These are phyloP conservation scores for Zoysia matrella DNA, from an alignment of 202 grass and related monocot genomes.

Conservation along the genomic window DNA sequence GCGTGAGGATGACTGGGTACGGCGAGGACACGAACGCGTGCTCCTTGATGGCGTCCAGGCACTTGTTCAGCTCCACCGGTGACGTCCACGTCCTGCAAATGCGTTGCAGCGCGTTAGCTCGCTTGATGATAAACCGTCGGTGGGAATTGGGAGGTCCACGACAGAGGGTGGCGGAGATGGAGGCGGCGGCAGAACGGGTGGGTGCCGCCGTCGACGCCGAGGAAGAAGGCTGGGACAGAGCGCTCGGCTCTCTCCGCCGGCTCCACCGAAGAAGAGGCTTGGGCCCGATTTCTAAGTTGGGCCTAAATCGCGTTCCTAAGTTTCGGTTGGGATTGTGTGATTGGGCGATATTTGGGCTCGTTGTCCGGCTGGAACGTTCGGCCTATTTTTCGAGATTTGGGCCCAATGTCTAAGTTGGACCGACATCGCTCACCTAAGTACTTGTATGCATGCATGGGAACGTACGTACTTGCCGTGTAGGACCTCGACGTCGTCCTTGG, in stretches of 20 bases:
- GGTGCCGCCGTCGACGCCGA: too few relatives aligned
- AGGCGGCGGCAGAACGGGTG: too few relatives aligned
- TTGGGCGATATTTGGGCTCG: background rate
- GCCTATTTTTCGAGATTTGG: background rate
- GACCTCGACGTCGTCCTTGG: constrained; percentile 65
- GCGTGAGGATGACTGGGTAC: constrained; percentile 88
- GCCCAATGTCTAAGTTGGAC: too few relatives aligned
- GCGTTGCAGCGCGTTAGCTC: background rate
- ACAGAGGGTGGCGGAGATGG: too few relatives aligned
- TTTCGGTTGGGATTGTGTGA: background rate
- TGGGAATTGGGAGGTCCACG: too few relatives aligned
- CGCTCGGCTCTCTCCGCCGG: too few relatives aligned
- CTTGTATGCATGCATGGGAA: too few relatives aligned
- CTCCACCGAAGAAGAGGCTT: too few relatives aligned
- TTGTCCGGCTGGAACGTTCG: background rate
- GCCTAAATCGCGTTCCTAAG: background rate
- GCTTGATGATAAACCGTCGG: too few relatives aligned
- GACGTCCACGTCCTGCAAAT: constrained; percentile 71
- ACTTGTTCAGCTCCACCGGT: constrained; percentile 65
- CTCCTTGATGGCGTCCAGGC: constrained; percentile 68
- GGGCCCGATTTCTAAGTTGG: too few relatives aligned
- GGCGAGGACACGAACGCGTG: constrained; percentile 68
- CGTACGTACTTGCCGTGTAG: constrained; percentile 58
- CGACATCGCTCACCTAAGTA: too few relatives aligned
- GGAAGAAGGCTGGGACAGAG: too few relatives aligned